phyloP scores from a whole-genome alignment of 2,329 filamentous ascomycete species.

The Colletotrichum sp. region DNA sequence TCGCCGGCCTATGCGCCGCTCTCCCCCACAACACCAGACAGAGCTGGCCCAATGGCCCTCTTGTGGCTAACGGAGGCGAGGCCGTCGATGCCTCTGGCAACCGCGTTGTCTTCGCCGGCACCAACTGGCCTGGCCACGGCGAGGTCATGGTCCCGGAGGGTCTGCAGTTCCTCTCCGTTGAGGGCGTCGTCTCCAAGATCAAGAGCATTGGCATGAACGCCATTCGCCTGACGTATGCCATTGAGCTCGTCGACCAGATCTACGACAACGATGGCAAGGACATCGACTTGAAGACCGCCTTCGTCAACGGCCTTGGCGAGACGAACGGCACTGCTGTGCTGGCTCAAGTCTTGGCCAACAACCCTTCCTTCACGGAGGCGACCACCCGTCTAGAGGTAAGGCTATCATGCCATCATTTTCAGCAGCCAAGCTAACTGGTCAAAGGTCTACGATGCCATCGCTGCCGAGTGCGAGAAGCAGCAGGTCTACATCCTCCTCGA shows the following conservation, averaged over 20 bases:
- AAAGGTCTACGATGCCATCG: conserved; percentile 62
- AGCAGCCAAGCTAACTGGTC: neutral
- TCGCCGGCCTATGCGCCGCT: conserved; percentile 18
- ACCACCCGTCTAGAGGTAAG: conserved; percentile 59
- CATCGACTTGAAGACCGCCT: conserved; percentile 48
- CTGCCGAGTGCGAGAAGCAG: conserved; percentile 59
- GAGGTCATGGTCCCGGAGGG: conserved; percentile 72
- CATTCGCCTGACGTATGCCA: conserved; percentile 67
- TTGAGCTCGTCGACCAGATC: conserved; percentile 68
- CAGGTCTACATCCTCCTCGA: conserved; percentile 64
- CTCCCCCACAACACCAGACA: conserved; percentile 5
- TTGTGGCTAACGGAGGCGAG: conserved; percentile 44
- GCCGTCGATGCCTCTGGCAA: conserved; percentile 47
- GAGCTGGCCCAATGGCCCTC: conserved; percentile 48
- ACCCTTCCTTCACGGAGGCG: conserved; percentile 57
- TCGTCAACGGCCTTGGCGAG: conserved; percentile 51
- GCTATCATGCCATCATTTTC: neutral
- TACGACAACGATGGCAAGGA: conserved; percentile 53
- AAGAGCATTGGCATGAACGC: conserved; percentile 68
- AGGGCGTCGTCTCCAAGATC: conserved; percentile 58
- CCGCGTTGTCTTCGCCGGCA: conserved; percentile 56
- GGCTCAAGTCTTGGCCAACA: conserved; percentile 57
- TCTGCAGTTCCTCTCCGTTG: conserved; percentile 65
- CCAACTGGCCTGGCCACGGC: conserved; percentile 67
- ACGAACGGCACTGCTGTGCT: conserved; percentile 58